phyloP scores from a whole-genome alignment of 352 stramenopile genomes.

The Phytophthora cryptogea region DNA sequence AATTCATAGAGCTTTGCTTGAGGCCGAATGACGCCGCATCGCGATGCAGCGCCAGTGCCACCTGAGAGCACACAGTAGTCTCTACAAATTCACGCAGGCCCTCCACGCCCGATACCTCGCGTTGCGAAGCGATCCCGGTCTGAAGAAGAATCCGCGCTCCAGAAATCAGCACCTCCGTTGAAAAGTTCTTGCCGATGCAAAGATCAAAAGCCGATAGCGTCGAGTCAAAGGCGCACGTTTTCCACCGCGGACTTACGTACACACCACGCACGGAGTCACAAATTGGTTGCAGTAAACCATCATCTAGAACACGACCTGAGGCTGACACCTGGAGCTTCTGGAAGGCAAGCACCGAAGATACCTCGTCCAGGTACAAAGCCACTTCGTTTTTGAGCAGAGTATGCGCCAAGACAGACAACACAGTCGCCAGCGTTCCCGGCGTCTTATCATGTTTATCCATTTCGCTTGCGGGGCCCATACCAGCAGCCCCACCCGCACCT shows the following conservation, averaged over 20 bases:
- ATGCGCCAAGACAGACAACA: conserved; percentile 73
- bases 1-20: conserved; percentile 79
- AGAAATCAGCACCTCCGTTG: conserved; percentile 77
- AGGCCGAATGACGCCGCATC: conserved; percentile 76
- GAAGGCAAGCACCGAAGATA: conserved; percentile 67
- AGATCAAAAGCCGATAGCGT: conserved; percentile 83
- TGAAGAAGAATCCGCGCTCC: conserved; percentile 80
- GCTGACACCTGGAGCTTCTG: conserved; percentile 60
- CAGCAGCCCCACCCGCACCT: conserved; percentile 19
- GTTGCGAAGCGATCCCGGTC: conserved; percentile 55
- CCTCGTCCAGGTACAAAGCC: conserved; percentile 63
- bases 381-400: conserved; percentile 84
- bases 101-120: conserved; percentile 63
- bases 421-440: conserved; percentile 54
- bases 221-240: conserved; percentile 77
- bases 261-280: conserved; percentile 84
- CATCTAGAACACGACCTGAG: conserved; percentile 72
- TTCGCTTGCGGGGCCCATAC: conserved; percentile 32
- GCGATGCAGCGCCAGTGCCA: conserved; percentile 66
- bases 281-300: conserved; percentile 77
- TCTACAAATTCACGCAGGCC: conserved; percentile 75
- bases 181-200: conserved; percentile 84
- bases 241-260: conserved; percentile 80
- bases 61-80: conserved; percentile 75
- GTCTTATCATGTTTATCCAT: conserved; percentile 45